Evolutionary conservation across 345 rosid species (phyloP).

Genomic region (Hevea brasiliensis): DNA sequence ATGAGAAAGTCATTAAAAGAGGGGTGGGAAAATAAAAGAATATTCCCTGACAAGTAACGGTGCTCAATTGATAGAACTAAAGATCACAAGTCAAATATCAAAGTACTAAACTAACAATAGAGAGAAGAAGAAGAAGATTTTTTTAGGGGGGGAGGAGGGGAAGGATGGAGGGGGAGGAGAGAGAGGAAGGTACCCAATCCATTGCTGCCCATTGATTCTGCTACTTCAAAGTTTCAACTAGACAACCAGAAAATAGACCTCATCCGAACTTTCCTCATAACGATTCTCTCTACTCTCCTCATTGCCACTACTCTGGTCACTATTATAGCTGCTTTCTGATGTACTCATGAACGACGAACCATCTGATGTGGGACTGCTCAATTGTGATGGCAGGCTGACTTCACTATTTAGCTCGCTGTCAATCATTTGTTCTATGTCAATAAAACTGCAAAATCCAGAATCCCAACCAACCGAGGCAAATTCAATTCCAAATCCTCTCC

Average conservation of each 20-base stretch:
- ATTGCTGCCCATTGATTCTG: conserved; percentile 9
- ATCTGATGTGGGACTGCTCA: conserved; percentile 43
- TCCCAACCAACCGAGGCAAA: conserved; percentile 8
- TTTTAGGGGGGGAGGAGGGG: not conserved
- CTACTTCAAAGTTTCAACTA: conserved; percentile 26
- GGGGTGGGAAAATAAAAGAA: too few relatives aligned
- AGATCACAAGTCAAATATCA: too few relatives aligned
- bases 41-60: too few relatives aligned
- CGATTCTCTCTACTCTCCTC: conserved; percentile 52
- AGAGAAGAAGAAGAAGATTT: too few relatives aligned
- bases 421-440: conserved; percentile 53
- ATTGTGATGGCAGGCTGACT: conserved; percentile 42
- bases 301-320: conserved; percentile 66
- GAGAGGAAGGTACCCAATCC: conserved; percentile 23
- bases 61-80: too few relatives aligned
- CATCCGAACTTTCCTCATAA: conserved; percentile 65
- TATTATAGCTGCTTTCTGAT: conserved; percentile 63
- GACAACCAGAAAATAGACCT: conserved; percentile 49
- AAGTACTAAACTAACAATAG: too few relatives aligned
- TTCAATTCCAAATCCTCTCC: conserved; percentile 5
- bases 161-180: not conserved
- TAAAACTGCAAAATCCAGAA: conserved; percentile 53
- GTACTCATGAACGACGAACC: conserved; percentile 48
- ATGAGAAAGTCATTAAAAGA: too few relatives aligned
- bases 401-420: conserved; percentile 57